Conservation (phyloP, 2,329 filamentous ascomycete species). For the Xylariaceae sp. region DNA sequence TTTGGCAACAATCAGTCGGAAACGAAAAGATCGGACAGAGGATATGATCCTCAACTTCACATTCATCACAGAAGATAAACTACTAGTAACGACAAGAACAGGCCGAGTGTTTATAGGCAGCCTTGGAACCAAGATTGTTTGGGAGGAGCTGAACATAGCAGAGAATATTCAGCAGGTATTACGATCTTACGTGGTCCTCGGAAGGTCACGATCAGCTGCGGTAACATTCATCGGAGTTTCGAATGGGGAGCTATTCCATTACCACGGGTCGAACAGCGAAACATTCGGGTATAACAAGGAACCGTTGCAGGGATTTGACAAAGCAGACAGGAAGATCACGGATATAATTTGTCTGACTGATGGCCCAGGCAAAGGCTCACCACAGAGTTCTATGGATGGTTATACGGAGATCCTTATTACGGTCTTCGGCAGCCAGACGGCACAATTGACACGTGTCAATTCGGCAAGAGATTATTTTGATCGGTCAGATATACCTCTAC, state of each 20-base stretch:
- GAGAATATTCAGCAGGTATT: constrained; percentile 38
- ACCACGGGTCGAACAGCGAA: constrained; percentile 26
- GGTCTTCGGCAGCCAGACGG: constrained; percentile 44
- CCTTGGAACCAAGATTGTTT: constrained; percentile 33
- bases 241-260: constrained; percentile 47
- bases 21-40: constrained; percentile 34
- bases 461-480: constrained; percentile 28
- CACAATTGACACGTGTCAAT: constrained; percentile 42
- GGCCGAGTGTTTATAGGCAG: constrained; percentile 56
- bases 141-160: constrained; percentile 42
- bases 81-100: constrained; percentile 59
- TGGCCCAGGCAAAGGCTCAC: neutral
- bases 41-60: constrained; percentile 61
- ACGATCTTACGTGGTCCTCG: constrained; percentile 47
- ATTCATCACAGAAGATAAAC: constrained; percentile 51
- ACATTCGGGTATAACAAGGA: neutral
- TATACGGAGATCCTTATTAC: constrained; percentile 42
- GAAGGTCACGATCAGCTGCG: constrained; percentile 34
- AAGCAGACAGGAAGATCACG: constrained; percentile 47
- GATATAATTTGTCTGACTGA: constrained; percentile 46
- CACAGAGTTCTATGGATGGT: neutral
- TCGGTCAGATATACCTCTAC: constrained; percentile 37
- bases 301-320: constrained; percentile 35
- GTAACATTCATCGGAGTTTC: constrained; percentile 49
- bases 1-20: constrained; percentile 5